phyloP scores from a whole-genome alignment of 495 filamentous ascomycete genomes.

The Clohesyomyces aquaticus region DNA sequence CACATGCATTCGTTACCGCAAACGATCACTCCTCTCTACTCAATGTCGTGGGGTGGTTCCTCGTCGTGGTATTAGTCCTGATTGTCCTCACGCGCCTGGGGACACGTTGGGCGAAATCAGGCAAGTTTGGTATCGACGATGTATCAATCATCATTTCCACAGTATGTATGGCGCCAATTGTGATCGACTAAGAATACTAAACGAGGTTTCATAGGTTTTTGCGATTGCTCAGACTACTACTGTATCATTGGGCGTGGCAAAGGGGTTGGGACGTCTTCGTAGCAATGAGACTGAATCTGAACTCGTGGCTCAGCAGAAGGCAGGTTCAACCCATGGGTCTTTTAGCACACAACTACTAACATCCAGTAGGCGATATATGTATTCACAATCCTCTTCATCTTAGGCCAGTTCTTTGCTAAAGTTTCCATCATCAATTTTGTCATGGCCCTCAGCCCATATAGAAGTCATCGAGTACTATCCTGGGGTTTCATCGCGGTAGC shows the following conservation, averaged over 20 bases:
- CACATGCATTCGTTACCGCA: constrained; percentile 14
- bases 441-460: constrained; percentile 13
- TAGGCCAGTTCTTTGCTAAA: constrained; percentile 27
- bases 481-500: constrained; percentile 2
- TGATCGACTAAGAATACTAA: background rate
- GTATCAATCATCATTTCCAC: constrained; percentile 12
- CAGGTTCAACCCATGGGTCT: background rate
- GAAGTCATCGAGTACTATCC: constrained; percentile 2
- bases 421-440: constrained; percentile 19
- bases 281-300: background rate
- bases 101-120: constrained; percentile 15
- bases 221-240: constrained; percentile 9
- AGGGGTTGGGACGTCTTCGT: constrained; percentile 11
- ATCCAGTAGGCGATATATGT: constrained; percentile 14
- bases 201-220: constrained; percentile 9
- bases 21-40: constrained; percentile 21
- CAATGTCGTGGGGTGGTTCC: constrained; percentile 24
- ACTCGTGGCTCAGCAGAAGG: constrained; percentile 20
- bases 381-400: constrained; percentile 22
- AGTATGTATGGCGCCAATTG: constrained; percentile 4
- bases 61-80: constrained; percentile 8
- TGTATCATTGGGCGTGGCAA: constrained; percentile 16
- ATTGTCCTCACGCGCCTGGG: constrained; percentile 23
- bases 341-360: constrained; percentile 3
- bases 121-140: constrained; percentile 19